Evolutionary conservation across 371 early-diverging fungal species (phyloP), one percentile per base, ranked within the genome.

Genomic region (Dinochytrium kinnereticum): DNA sequence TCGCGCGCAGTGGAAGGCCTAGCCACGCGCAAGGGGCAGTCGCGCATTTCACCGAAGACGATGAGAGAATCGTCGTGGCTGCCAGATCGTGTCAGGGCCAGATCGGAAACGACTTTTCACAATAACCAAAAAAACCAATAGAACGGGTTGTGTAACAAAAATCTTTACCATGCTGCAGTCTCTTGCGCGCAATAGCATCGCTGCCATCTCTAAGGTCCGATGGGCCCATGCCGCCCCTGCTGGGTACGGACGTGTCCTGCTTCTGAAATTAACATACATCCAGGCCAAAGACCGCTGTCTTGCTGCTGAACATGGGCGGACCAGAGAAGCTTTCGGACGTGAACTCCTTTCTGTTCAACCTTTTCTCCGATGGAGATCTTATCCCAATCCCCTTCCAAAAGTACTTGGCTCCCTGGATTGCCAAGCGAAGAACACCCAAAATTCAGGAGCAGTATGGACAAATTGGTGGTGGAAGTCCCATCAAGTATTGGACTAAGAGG

Each of bases 401-500:
- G 24, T 73, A 80, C 30, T 76, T 91, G 0, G 94, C 96, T 0
- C 91, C 89, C 30, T 89, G 82, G 66, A 96, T 98, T 73, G 94
- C 97, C 19, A 88, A 83, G 65, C 83, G 95, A 72, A 89, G 98
- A 36, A 92, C 95, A 21, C 93, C 94, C 31, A 88, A 92, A 81
- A 95, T 98, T 76, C 86, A 87, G 64, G 92, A 94, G 26, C 95
- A 97, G 78, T 98, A 98, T 79, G 88, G 87, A 37, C 83, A 93
- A 76, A 97, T 98, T 74, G 98, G 98, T 40, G 98, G 97, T 30
- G 96, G 98, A 28, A 94, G 95, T 1, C 98, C 98, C 49, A 96
- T 98, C 77, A 78, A 88, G 39, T 82, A 81, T 50, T 98, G 98
- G 98, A 97, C 97, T 0, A 86, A 90, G 67, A 84, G 89, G 72